phyloP scores from a whole-genome alignment of 106 monocot species.

The Triglochin maritima region DNA sequence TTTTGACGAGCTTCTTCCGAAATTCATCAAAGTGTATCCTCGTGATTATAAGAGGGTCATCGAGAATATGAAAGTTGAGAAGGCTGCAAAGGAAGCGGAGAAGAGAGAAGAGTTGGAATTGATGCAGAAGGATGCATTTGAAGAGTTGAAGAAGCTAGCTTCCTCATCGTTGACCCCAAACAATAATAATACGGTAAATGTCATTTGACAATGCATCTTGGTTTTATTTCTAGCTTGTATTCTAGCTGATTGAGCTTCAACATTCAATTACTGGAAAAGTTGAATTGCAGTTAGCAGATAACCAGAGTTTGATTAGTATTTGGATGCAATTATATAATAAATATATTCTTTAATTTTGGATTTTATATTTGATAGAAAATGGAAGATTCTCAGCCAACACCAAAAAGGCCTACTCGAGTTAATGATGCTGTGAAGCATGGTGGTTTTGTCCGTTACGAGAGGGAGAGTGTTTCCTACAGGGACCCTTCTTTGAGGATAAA shows the following conservation, averaged over 20 bases:
- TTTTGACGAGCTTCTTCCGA: conserved; percentile 58
- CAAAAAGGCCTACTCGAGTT: conserved; percentile 64
- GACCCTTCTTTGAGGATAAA: conserved; percentile 55
- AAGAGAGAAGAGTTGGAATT: conserved; percentile 45
- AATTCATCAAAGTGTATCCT: conserved; percentile 92
- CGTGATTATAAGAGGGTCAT: conserved; percentile 89
- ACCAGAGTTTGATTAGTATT: neutral
- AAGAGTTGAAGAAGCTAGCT: conserved; percentile 56
- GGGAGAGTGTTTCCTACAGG: conserved; percentile 64
- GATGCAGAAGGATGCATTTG: conserved; percentile 62
- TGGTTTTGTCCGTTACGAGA: conserved; percentile 73
- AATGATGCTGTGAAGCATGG: conserved; percentile 65
- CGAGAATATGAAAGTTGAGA: conserved; percentile 50
- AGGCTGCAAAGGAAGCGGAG: conserved; percentile 53
- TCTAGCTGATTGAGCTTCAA: neutral
- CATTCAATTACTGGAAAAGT: neutral
- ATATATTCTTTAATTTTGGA: neutral
- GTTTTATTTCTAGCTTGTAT: neutral
- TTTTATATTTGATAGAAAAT: conserved; percentile 24
- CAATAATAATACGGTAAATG: conserved; percentile 23
- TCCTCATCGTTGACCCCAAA: conserved; percentile 15
- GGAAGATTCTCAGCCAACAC: conserved; percentile 9
- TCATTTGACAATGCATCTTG: neutral
- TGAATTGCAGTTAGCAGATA: neutral
- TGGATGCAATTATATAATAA: neutral